phyloP scores from a whole-genome alignment of 2,329 filamentous ascomycete genomes.

The Rhexocercosporidium sp. region DNA sequence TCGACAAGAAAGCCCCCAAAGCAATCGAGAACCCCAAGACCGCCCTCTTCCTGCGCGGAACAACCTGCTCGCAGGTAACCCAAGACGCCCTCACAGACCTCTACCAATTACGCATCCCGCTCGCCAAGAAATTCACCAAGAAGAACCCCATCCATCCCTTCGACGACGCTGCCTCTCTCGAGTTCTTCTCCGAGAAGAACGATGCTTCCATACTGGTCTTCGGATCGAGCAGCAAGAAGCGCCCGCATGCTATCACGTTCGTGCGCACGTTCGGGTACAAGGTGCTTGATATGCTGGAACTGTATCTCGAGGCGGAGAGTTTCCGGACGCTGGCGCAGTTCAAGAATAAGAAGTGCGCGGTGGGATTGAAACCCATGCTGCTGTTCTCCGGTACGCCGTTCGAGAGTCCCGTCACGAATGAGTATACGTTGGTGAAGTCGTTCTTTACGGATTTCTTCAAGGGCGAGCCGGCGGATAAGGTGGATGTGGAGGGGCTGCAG shows the following conservation, averaged over 20 bases:
- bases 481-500: conserved; percentile 94
- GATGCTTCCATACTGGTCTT: conserved; percentile 87
- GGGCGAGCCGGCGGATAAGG: conserved; percentile 75
- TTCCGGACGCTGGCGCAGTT: conserved; percentile 76
- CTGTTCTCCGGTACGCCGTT: conserved; percentile 90
- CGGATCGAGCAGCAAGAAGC: conserved; percentile 87
- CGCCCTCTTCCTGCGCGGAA: conserved; percentile 87
- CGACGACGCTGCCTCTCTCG: conserved; percentile 83
- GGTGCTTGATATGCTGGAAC: conserved; percentile 92
- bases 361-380: conserved; percentile 88
- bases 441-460: conserved; percentile 91
- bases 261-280: conserved; percentile 84
- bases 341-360: conserved; percentile 74
- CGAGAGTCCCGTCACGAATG: conserved; percentile 78
- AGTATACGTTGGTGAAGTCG: conserved; percentile 86
- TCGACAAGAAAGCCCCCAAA: conserved; percentile 93
- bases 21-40: conserved; percentile 87
- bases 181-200: conserved; percentile 97
- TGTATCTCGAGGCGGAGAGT: conserved; percentile 77
- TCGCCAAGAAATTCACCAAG: conserved; percentile 91
- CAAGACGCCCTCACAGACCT: conserved; percentile 87
- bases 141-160: conserved; percentile 97
- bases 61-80: conserved; percentile 80
- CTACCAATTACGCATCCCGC: conserved; percentile 80
- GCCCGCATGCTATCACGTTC: conserved; percentile 88